Conservation (phyloP, 208 protist genomes). For the Trypanosoma melophagium region DNA sequence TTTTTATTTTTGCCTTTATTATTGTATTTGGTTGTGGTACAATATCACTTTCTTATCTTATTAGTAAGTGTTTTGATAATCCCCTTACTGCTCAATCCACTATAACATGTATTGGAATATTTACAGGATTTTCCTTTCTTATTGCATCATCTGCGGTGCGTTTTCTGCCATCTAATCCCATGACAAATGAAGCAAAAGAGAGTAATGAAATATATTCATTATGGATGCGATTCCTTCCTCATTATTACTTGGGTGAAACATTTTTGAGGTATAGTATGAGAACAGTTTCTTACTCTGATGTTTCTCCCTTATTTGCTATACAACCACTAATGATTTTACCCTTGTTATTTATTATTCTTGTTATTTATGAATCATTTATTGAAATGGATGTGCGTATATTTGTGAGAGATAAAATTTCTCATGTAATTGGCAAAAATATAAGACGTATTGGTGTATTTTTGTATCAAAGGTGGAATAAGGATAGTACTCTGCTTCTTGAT, state of each 20-base stretch:
- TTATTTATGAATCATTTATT: constrained; percentile 4
- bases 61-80: constrained; percentile 24
- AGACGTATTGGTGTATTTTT: background rate
- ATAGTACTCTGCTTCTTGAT: background rate
- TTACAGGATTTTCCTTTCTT: constrained; percentile 24
- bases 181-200: background rate
- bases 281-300: background rate
- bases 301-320: background rate
- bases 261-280: constrained; percentile 9
- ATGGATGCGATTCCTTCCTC: constrained; percentile 24
- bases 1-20: constrained; percentile 11
- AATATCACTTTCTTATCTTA: constrained; percentile 26
- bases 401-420: constrained; percentile 9
- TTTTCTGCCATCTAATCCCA: constrained; percentile 17
- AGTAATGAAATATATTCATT: constrained; percentile 17
- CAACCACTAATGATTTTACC: background rate
- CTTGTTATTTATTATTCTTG: background rate
- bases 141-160: constrained; percentile 15
- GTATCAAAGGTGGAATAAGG: background rate
- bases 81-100: constrained; percentile 20
- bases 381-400: constrained; percentile 6
- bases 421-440: background rate
- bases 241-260: constrained; percentile 14
- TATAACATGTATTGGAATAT: constrained; percentile 17
- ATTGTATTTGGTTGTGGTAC: constrained; percentile 21